phyloP scores from a whole-genome alignment of 768 basidiomycete genomes.

The Suillus weaverae region DNA sequence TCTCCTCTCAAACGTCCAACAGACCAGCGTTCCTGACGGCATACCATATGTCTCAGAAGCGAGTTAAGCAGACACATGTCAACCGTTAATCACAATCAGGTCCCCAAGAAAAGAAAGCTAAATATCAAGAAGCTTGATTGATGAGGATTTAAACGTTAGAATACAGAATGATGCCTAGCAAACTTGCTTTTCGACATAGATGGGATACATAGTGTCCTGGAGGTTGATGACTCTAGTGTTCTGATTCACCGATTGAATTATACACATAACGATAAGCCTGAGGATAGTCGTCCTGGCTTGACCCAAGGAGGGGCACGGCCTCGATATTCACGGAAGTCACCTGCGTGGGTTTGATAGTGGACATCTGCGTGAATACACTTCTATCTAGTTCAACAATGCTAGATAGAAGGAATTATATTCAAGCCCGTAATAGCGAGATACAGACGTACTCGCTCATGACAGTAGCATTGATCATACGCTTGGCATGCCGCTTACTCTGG shows the following conservation, averaged over 20 bases:
- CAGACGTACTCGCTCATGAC: conserved; percentile 73
- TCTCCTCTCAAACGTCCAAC: no score
- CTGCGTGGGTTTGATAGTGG: conserved; percentile 34
- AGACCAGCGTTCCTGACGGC: no score
- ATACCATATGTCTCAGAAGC: background rate
- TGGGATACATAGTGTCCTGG: background rate
- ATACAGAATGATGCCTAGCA: background rate
- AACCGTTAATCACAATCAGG: background rate
- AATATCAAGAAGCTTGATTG: background rate
- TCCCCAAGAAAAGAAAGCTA: background rate
- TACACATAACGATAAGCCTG: conserved; percentile 1
- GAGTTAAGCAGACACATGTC: background rate
- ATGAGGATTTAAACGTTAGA: background rate
- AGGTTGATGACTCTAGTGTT: background rate
- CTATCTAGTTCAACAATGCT: conserved; percentile 62
- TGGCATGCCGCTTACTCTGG: conserved; percentile 71
- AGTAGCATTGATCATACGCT: conserved; percentile 66
- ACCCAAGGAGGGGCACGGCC: background rate
- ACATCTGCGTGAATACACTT: conserved; percentile 25
- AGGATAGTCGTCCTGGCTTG: background rate
- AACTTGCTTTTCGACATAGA: background rate
- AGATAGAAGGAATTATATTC: background rate
- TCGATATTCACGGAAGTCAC: background rate
- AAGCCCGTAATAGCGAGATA: background rate
- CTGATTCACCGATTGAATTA: background rate